A percentile compares a stretch with the other conserved stretches of the same genome.
These are phyloP conservation scores for Mycena olivaceomarginata DNA, from an alignment of 768 basidiomycete genomes.

Conservation along the genomic window DNA sequence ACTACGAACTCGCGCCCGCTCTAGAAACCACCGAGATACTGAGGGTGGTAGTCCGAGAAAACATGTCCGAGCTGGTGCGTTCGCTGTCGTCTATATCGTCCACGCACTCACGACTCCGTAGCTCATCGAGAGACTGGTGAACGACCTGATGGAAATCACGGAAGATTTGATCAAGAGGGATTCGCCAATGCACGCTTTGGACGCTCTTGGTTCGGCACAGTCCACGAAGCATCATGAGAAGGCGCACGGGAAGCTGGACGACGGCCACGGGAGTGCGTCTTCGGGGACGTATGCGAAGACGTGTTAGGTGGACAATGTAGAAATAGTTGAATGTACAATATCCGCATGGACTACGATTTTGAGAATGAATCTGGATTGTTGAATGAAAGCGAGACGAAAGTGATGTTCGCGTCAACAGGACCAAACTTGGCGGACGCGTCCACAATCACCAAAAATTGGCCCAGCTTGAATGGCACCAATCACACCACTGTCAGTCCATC, in stretches of 20 bases:
- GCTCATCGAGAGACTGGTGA: constrained; percentile 79
- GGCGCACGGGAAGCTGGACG: constrained; percentile 66
- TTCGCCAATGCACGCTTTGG: constrained; percentile 73
- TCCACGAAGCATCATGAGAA: constrained; percentile 58
- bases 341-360: neutral
- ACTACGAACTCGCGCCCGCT: constrained; percentile 72
- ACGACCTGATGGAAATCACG: constrained; percentile 83
- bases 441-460: constrained; percentile 44
- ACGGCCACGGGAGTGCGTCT: constrained; percentile 65
- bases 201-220: constrained; percentile 57
- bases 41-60: constrained; percentile 80
- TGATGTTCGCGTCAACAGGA: no score
- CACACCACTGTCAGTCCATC: constrained; percentile 23
- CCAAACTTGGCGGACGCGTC: neutral
- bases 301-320: constrained; percentile 63
- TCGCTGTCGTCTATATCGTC: constrained; percentile 66
- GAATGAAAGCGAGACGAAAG: no score
- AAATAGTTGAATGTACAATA: constrained; percentile 11
- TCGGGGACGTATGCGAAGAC: constrained; percentile 83
- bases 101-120: constrained; percentile 66
- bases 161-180: constrained; percentile 70
- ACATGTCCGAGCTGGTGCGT: constrained; percentile 68
- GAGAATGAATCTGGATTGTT: no score
- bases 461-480: constrained; percentile 14
- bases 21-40: constrained; percentile 75